Base-by-base conservation (phyloP, 2,329 filamentous ascomycete genomes). In the Hymenoscyphus occultus region DNA sequence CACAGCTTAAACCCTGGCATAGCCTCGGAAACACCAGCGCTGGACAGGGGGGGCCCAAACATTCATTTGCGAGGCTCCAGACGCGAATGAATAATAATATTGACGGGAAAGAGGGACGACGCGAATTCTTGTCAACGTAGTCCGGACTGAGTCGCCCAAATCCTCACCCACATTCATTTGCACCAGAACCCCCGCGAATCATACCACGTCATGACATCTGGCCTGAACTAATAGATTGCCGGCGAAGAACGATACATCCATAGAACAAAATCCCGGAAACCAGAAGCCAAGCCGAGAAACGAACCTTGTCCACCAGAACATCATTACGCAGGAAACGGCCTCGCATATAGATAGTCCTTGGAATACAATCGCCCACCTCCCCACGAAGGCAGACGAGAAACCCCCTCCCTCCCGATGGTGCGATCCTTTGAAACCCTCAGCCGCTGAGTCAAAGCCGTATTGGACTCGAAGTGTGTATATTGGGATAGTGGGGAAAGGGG, bases 381-480 rank as follows among this genome's bases (percentile, higher is more conserved):
- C 45, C 19, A 22, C 45, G 45, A 51, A 51, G 6, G n/a, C 45
- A 3, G 19, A 5, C 16, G 13, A 12, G 13, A 35, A 5, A 16
- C 12, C 28, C n/a, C 31, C 59, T 28, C 28, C 28, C n/a, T 57
- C 59, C 59, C 39, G 65, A 67, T 66, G 65, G 39, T 60, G 60
- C 54, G 45, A 56, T 51, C 59, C 22, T 35, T 28, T 39, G 28
- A 9, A 56, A 35, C 56, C 28, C 51, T 56, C 51, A 56, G 60
- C 39, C 28, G 60, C 57, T 60, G 59, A 60, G 32, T 59, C 42
- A 45, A 58, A 67, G 63, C 56, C 42, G 22, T 40, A 59, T 56
- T 56, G 40, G 28, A 40, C 42, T 16, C 28, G 19, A 19, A 56
- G n/a, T 12, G 39, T 59, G 42, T 51, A 40, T 14, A 35, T 39